phyloP scores from a whole-genome alignment of 2,329 filamentous ascomycete genomes.

The Botrytis porri region DNA sequence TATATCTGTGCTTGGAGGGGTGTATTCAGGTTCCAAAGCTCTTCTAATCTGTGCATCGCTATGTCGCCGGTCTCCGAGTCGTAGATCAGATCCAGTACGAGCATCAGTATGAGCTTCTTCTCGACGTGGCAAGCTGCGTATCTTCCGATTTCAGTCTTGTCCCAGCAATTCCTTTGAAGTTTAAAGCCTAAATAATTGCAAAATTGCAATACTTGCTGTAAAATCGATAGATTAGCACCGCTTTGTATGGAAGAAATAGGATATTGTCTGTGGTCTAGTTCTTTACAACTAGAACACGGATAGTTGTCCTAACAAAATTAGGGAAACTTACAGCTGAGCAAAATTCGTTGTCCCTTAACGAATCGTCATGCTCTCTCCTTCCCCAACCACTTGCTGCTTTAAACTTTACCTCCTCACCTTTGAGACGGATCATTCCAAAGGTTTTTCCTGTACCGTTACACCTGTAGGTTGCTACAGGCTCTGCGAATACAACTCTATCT shows the following conservation, averaged over 20 bases:
- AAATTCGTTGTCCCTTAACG: constrained; percentile 6
- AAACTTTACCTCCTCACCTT: not conserved
- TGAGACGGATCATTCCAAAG: not conserved
- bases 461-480: not conserved
- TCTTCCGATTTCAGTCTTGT: constrained; percentile 5
- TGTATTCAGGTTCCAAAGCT: not conserved
- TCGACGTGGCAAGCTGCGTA: constrained; percentile 16
- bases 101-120: constrained; percentile 14
- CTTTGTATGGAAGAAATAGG: not conserved
- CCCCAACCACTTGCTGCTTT: constrained; percentile 9
- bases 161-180: constrained; percentile 5
- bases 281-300: not conserved
- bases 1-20: not conserved
- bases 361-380: not conserved
- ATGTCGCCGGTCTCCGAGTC: constrained; percentile 4
- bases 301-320: not conserved
- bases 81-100: not conserved
- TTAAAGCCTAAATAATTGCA: constrained; percentile 8
- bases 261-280: no score
- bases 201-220: constrained; percentile 9
- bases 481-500: not conserved
- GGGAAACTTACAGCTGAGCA: constrained; percentile 1
- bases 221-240: not conserved
- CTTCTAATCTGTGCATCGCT: not conserved
- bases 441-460: not conserved